Evolutionary conservation across 2,329 filamentous ascomycete genomes (phyloP).

Genomic region (Stylonectria norvegica): DNA sequence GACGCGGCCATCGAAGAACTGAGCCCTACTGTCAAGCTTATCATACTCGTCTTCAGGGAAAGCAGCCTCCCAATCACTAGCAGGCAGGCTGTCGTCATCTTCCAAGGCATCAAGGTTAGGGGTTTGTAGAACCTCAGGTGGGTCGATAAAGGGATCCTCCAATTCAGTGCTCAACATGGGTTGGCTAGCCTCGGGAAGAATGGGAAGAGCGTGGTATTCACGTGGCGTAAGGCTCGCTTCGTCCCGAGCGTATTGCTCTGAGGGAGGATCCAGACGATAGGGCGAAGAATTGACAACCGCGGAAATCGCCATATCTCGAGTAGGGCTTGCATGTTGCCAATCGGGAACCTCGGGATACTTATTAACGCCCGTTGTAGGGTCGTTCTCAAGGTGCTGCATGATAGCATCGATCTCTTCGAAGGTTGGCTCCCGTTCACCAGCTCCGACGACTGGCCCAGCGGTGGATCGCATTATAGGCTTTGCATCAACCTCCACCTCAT

Average conservation of each 20-base stretch:
- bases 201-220: conserved; percentile 46
- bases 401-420: conserved; percentile 89
- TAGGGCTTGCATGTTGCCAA: conserved; percentile 34
- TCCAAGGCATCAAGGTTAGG: conserved; percentile 46
- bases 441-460: conserved; percentile 17
- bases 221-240: conserved; percentile 71
- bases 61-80: conserved; percentile 89
- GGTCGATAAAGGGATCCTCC: conserved; percentile 61
- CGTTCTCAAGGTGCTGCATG: conserved; percentile 76
- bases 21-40: conserved; percentile 75
- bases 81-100: conserved; percentile 54
- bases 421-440: conserved; percentile 41
- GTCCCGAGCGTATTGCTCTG: conserved; percentile 59
- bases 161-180: conserved; percentile 51
- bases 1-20: conserved; percentile 89
- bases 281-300: conserved; percentile 45
- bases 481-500: conserved; percentile 12
- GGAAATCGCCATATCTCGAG: conserved; percentile 20
- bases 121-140: conserved; percentile 44
- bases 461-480: neutral
- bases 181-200: conserved; percentile 45
- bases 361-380: conserved; percentile 72
- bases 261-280: conserved; percentile 47
- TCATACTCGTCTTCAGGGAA: conserved; percentile 79
- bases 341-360: conserved; percentile 49